Conservation (phyloP, 75 land plant genomes). For the Pinus taeda region DNA sequence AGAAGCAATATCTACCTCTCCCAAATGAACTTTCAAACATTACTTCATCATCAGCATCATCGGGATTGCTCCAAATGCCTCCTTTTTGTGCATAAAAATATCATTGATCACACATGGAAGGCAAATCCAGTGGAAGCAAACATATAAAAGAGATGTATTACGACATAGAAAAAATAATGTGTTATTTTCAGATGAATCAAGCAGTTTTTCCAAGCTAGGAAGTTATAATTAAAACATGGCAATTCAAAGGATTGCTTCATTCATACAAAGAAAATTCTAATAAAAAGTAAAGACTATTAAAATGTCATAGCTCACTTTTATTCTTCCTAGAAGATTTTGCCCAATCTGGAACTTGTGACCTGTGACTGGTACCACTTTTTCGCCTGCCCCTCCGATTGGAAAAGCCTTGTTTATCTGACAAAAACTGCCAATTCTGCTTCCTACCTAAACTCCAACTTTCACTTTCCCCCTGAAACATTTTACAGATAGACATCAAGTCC, state of each 20-base stretch:
- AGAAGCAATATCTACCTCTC: slow-evolving; percentile 19
- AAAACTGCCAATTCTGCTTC: neutral
- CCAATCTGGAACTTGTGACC: neutral
- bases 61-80: neutral
- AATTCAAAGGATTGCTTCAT: neutral
- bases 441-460: neutral
- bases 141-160: too few species aligned
- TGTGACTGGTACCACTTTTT: neutral
- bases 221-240: neutral
- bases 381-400: neutral
- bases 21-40: slow-evolving; percentile 47
- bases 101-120: too few species aligned
- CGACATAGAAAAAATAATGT: too few species aligned
- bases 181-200: neutral
- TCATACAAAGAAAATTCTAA: too few species aligned
- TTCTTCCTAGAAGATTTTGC: neutral
- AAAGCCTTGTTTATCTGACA: neutral
- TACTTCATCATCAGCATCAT: slow-evolving; percentile 42
- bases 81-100: too few species aligned
- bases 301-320: neutral
- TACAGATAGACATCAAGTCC: neutral
- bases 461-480: neutral
- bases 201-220: neutral
- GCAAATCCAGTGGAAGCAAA: too few species aligned
- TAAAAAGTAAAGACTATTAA: neutral